These are phyloP conservation scores for Mycena metata DNA, from an alignment of 768 basidiomycete genomes.

Conservation along the genomic window DNA sequence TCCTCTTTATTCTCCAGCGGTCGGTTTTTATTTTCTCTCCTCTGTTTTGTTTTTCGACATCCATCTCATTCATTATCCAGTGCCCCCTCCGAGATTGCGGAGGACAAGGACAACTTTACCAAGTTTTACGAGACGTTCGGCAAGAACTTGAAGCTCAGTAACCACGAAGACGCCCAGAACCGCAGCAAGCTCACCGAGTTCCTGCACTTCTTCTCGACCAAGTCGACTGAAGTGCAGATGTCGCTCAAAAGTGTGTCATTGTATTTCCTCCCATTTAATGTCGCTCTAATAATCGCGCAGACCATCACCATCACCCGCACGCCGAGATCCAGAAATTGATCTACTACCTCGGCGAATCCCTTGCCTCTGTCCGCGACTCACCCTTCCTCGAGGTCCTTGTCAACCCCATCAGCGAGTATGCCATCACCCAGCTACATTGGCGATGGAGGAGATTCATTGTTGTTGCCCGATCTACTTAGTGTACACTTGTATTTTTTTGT, in stretches of 20 bases:
- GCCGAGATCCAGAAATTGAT: constrained; percentile 98
- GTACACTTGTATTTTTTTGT: constrained; percentile 41
- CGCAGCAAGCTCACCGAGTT: constrained; percentile 99
- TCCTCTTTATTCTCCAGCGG: constrained; percentile 98
- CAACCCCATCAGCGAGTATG: constrained; percentile 99
- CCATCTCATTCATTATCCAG: constrained; percentile 54
- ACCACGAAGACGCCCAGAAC: constrained; percentile 99
- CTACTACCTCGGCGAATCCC: constrained; percentile 99
- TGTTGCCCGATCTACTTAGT: constrained; percentile 14
- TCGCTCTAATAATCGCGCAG: constrained; percentile 52
- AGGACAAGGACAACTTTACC: constrained; percentile 98
- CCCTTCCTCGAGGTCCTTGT: constrained; percentile 99
- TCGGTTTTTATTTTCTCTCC: constrained; percentile 50
- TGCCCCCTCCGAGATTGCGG: constrained; percentile 95
- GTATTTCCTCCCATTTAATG: neutral
- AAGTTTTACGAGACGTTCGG: constrained; percentile 99
- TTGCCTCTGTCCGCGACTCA: constrained; percentile 90
- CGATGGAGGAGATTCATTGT: constrained; percentile 97
- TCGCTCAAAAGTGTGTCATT: constrained; percentile 85
- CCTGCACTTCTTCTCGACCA: constrained; percentile 98
- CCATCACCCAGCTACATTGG: constrained; percentile 94
- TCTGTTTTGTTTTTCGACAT: neutral
- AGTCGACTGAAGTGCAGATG: constrained; percentile 88
- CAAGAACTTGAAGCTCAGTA: constrained; percentile 99
- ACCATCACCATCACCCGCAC: constrained; percentile 99